Evolutionary conservation across 345 rosid species (phyloP), one percentile per base, ranked within the genome.

Genomic region (sweet orange (Citrus sinensis)): DNA sequence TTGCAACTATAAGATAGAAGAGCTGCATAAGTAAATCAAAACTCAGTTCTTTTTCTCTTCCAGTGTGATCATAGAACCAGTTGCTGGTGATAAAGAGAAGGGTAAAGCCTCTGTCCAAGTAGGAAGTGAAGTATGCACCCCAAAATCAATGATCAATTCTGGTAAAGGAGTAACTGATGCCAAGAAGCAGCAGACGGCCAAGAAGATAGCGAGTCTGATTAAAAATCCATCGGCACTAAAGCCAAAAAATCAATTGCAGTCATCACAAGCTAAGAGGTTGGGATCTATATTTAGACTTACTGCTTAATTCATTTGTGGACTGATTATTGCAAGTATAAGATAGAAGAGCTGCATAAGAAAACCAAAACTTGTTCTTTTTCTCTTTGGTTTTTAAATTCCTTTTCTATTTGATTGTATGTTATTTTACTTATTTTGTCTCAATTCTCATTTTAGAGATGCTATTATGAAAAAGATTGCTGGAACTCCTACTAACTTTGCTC

Each of bases 151-250:
- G 37, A 51, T 70, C 39, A 24, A 73, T 75, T 80, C 82, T 51
- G 64, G 49, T 25, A 81, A 85, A 64, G 81, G 70, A 76, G 80
- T 81, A 30, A 84, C 83, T 27, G 88, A 81, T 78, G 87, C 87
- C 75, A 92, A 85, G 90, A 94, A 88, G 85, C 87, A 82, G 76
- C 90, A 82, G 73, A 84, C 97, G 27, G 89, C 93, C 65, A 87
- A 81, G 80, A 89, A 88, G 79, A 87, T 90, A 63, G 92, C 92
- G 64, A 86, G 87, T 81, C 34, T 87, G 55, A 35, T 86, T 27
- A 87, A 77, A 82, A 91, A 96, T 74, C 87, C 94, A 40, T 91
- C 92, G n/a, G 86, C 84, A 16, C 71, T 86, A 82, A 91, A 84
- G 84, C 84, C 81, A 1, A 91, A 79, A 71, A 82, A 59, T 63